Evolutionary conservation across 164 flowering plant genomes (phyloP), one percentile per base, ranked within the genome.

Genomic region (Magnolia changhungtana): DNA sequence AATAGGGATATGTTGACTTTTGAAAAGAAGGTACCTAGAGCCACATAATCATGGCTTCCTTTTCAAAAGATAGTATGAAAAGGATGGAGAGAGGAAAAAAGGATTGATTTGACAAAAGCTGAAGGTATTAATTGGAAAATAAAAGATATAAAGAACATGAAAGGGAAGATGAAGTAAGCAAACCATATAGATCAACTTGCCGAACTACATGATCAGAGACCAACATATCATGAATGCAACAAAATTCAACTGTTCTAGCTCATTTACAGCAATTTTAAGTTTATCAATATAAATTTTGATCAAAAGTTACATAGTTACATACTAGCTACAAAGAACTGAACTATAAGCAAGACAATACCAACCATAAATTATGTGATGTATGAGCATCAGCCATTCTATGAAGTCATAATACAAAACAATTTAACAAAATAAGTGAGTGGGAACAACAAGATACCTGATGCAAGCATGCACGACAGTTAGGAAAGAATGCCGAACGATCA

Each of bases 391-490:
- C 45, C 45, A 5, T 37, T 37, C 45, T 37, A 37, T 37, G 7
- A 37, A 37, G 8, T 24, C 73, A 73, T n/a, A 7, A 20, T 18
- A 52, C 9, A 31, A 20, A 66, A 72, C 21, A 49, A 61, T 11
- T 24, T 61, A 24, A 24, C 8, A 50, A 63, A 13, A 45, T 8
- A 72, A 6, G 27, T 19, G 1, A 13, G 68, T 16, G 16, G 31
- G 63, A 63, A 55, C 68, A 51, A 69, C 20, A 75, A 75, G 58
- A 37, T 91, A 96, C 99, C 91, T 96, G 86, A 96, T 90, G 86
- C 96, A 94, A 72, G 99, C 92, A 88, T 94, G 97, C 63, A 96
- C 98, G 77, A 96, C 98, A 27, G 92, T 89, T 85, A 96, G 83
- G 84, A 92, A 96, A 77, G 99, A 87, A 90, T 96, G 97, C 20